Conservation (phyloP, 2,329 filamentous ascomycete species). For the Endoconidiophora laricicola region DNA sequence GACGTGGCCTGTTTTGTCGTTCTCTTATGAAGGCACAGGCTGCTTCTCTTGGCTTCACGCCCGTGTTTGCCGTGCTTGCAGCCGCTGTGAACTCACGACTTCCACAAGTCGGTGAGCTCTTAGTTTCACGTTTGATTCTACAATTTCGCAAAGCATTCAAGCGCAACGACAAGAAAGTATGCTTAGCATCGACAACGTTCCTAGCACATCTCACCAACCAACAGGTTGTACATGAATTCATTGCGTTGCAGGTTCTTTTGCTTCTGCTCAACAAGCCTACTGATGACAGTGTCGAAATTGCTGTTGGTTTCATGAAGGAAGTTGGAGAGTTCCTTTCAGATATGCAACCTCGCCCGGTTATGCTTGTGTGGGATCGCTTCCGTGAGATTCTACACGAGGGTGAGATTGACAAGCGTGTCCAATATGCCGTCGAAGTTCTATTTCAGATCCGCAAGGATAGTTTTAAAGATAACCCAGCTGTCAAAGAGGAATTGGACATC, state of each 20-base stretch:
- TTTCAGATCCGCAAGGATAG: conserved; percentile 94
- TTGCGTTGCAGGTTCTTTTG: conserved; percentile 81
- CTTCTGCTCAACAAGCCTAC: conserved; percentile 90
- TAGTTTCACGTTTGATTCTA: conserved; percentile 69
- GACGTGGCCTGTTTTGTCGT: conserved; percentile 80
- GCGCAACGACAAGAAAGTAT: conserved; percentile 93
- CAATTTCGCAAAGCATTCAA: conserved; percentile 94
- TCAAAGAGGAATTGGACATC: conserved; percentile 84
- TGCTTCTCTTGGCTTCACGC: conserved; percentile 85
- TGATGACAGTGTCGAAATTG: conserved; percentile 94
- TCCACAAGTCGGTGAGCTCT: conserved; percentile 80
- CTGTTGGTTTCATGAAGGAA: conserved; percentile 80
- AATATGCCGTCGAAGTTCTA: conserved; percentile 97
- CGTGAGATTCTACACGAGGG: conserved; percentile 89
- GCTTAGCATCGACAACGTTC: conserved; percentile 82
- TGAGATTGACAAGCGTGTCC: conserved; percentile 93
- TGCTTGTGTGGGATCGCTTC: conserved; percentile 91
- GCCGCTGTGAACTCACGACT: conserved; percentile 97
- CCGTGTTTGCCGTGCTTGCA: conserved; percentile 89
- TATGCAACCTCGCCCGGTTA: conserved; percentile 76
- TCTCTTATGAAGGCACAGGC: conserved; percentile 98
- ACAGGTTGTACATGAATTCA: conserved; percentile 85
- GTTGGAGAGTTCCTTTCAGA: conserved; percentile 90
- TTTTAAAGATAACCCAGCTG: conserved; percentile 84
- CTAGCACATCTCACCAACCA: conserved; percentile 91